Base-by-base conservation (phyloP, 2,329 filamentous ascomycete species). In the Fusarium sacchari region DNA sequence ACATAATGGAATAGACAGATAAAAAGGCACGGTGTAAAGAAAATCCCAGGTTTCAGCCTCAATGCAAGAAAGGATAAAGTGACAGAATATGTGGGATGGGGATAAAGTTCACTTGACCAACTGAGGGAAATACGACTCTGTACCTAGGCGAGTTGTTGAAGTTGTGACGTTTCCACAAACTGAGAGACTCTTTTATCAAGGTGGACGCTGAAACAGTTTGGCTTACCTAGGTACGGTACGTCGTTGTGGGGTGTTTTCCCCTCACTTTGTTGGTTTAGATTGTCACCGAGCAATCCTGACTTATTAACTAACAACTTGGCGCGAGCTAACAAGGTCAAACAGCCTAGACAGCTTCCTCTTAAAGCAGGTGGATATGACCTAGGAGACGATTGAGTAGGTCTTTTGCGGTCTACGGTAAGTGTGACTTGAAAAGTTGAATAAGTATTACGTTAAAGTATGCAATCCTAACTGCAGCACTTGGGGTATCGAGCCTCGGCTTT, bases 231-330 rank as follows among this genome's bases (percentile, higher is more conserved):
- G 30, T 30, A 34, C 64, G n/a, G 37, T 40, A 44, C 32, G 52
- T 62, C 40, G 62, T 75, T 60, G 72, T 74, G 72, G 72, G 72
- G 72, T 74, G 26, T 62, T 47, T 74, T 30, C 72, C 71, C 71
- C 71, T 74, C 71, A 74, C 60, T 74, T 72, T 59, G 47, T 28
- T 57, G 24, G 18, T 24, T 37, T 55, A 36, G 32, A 52, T 46
- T 34, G 39, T 61, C 39, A 46, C 24, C 39, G 36, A 66, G 22
- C 57, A 56, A 58, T 37, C 37, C 39, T 60, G 32, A 47, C 60
- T 57, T 28, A 39, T 57, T 28, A 39, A 58, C 47, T 69, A 55
- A 44, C 47, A 59, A 58, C 40, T 52, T 74, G 56, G 49, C 57
- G 56, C 30, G 44, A 56, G 52, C 71, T 61, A 49, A 55, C 24